phyloP scores from a whole-genome alignment of 2,329 filamentous ascomycete genomes.

The Fusarium clavum region DNA sequence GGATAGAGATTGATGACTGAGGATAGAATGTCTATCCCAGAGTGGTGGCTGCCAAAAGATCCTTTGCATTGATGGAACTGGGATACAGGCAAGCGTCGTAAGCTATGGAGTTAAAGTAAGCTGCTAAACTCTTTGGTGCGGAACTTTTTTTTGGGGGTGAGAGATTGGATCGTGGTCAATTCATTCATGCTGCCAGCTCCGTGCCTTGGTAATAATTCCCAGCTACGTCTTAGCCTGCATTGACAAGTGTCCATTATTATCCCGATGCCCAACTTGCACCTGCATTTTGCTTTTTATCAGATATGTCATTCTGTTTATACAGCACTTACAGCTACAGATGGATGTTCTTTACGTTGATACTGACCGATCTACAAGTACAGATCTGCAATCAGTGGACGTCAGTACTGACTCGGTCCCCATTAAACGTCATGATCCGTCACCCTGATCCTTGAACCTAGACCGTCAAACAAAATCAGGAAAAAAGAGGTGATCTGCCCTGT shows the following conservation, averaged over 20 bases:
- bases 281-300: not conserved
- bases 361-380: not conserved
- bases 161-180: not conserved
- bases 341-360: too few relatives aligned
- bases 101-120: slow-evolving; percentile 14
- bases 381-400: slow-evolving; percentile 15
- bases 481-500: not conserved
- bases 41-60: not conserved
- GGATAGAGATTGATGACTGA: slow-evolving; percentile 16
- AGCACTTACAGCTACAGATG: too few relatives aligned
- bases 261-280: not conserved
- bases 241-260: too few relatives aligned
- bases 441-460: slow-evolving; percentile 17
- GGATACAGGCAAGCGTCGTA: slow-evolving; percentile 1
- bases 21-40: not conserved
- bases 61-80: not conserved
- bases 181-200: not conserved
- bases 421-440: slow-evolving; percentile 29
- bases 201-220: not conserved
- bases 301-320: not conserved
- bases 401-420: slow-evolving; percentile 11
- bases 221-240: not conserved
- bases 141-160: slow-evolving; percentile 1
- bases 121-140: slow-evolving; percentile 2
- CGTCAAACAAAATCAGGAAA: slow-evolving; percentile 16